Base-by-base conservation (phyloP, 2,329 filamentous ascomycete species). In the Achaetomium macrosporum region DNA sequence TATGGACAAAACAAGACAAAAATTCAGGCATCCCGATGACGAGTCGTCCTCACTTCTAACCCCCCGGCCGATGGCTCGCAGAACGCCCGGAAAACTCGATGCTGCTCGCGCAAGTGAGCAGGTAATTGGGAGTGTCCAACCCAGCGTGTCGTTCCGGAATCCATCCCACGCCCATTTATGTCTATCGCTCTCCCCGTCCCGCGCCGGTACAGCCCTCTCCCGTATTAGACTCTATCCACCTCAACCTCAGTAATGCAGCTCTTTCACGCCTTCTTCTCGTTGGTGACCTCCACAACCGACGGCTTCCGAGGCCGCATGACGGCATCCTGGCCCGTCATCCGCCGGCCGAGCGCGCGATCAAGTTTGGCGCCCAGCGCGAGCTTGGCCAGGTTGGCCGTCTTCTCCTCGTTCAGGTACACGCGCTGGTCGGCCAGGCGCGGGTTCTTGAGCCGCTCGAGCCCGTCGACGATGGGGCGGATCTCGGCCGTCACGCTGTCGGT, bases 241-340 rank as follows among this genome's bases (percentile, higher is more conserved):
- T 37, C 15, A n/a, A n/a, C 35, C 35, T 15, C 12, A 3, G 13
- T 8, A n/a, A 15, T 37, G 2, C 3, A 15, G 3, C n/a, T 5
- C 15, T n/a, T 37, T 37, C 35, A 37, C 35, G 15, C 15, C 62
- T 72, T 64, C 64, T 71, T 70, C 66, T 75, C 66, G 41, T 51
- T 59, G 9, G 60, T 59, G 40, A 61, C 50, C 19, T 57, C 47
- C 31, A 74, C 71, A 19, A 58, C 56, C 13, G 61, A 57, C 15
- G 59, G 56, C 57, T 62, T 62, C 13, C 60, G 53, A 31, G 55
- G 56, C 59, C 86, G 83, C 78, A 93, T 91, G 69, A 88, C 85
- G 60, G 91, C 91, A 64, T 96, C 91, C 71, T 96, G 91, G 61
- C 87, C 75, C 29, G 82, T 86, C 90, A 96, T 93, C 65, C 91